A percentile compares a stretch with the other conserved stretches of the same genome.
Conservation (phyloP, 306 rosid genomes). For the Inga oerstediana region DNA sequence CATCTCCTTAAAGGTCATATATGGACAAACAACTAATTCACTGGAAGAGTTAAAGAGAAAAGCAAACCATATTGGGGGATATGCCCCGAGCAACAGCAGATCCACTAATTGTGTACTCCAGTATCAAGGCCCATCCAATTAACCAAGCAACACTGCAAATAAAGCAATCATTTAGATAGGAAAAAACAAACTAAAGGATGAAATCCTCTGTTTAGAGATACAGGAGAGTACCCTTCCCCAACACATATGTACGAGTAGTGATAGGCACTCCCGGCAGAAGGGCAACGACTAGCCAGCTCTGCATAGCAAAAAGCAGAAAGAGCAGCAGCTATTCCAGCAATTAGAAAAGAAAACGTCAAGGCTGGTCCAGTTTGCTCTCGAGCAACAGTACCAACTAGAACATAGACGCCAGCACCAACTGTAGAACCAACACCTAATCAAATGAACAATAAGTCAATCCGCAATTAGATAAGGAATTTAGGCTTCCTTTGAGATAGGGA, state of each 20-base stretch:
- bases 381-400: conserved; percentile 96
- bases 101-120: conserved; percentile 89
- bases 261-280: conserved; percentile 99
- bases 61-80: conserved; percentile 82
- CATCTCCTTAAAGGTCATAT: neutral
- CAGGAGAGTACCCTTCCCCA: conserved; percentile 81
- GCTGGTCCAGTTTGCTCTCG: conserved; percentile 93
- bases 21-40: neutral
- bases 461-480: neutral
- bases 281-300: conserved; percentile 90
- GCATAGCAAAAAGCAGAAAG: conserved; percentile 99
- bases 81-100: conserved; percentile 94
- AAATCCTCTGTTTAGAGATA: conserved; percentile 6
- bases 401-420: conserved; percentile 96
- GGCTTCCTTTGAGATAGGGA: neutral
- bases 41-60: conserved; percentile 11
- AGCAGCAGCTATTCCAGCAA: conserved; percentile 91
- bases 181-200: neutral
- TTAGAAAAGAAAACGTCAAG: conserved; percentile 71
- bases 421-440: conserved; percentile 90
- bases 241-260: conserved; percentile 91
- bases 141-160: conserved; percentile 87
- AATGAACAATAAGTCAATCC: conserved; percentile 1
- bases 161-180: conserved; percentile 30
- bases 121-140: conserved; percentile 85